Percentiles rank a stretch among this genome's conserved stretches.
Conservation (phyloP, 352 stramenopile species). For the Lagenidium giganteum region DNA sequence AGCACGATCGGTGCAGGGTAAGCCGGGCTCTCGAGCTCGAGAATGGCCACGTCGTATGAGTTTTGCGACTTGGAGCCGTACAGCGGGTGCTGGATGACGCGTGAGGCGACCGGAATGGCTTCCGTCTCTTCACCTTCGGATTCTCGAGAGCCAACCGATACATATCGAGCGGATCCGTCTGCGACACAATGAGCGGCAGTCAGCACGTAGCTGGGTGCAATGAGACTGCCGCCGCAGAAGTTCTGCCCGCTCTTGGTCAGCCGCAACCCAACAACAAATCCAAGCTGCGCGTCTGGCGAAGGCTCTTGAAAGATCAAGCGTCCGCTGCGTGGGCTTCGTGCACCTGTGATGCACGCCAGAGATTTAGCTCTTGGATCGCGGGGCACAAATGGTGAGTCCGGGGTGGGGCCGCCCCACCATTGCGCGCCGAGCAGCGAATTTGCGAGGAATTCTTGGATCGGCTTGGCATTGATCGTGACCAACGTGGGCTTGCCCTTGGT, state of each 20-base stretch:
- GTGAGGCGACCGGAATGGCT: constrained; percentile 18
- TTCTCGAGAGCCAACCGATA: constrained; percentile 19
- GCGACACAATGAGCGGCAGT: constrained; percentile 39
- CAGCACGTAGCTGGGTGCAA: constrained; percentile 32
- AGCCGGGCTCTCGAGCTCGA: constrained; percentile 22
- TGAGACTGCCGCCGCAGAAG: constrained; percentile 36
- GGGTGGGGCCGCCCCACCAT: too few relatives aligned
- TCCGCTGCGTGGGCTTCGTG: too few relatives aligned
- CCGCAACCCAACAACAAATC: constrained; percentile 18
- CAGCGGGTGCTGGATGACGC: constrained; percentile 15
- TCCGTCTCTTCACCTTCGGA: constrained; percentile 17
- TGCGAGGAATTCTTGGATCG: too few relatives aligned
- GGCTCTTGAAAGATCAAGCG: too few relatives aligned
- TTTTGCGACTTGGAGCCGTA: constrained; percentile 16
- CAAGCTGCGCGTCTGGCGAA: too few relatives aligned
- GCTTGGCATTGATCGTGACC: too few relatives aligned
- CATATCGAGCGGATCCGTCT: constrained; percentile 19
- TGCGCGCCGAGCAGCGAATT: too few relatives aligned
- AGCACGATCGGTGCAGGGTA: constrained; percentile 18
- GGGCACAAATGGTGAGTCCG: too few relatives aligned
- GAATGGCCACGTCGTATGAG: constrained; percentile 25
- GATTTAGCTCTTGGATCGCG: too few relatives aligned
- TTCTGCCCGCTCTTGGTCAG: constrained; percentile 23
- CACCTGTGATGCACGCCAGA: too few relatives aligned
- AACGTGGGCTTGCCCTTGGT: too few relatives aligned